phyloP scores from a whole-genome alignment of 345 rosid genomes.

The Arabis hirsuta region DNA sequence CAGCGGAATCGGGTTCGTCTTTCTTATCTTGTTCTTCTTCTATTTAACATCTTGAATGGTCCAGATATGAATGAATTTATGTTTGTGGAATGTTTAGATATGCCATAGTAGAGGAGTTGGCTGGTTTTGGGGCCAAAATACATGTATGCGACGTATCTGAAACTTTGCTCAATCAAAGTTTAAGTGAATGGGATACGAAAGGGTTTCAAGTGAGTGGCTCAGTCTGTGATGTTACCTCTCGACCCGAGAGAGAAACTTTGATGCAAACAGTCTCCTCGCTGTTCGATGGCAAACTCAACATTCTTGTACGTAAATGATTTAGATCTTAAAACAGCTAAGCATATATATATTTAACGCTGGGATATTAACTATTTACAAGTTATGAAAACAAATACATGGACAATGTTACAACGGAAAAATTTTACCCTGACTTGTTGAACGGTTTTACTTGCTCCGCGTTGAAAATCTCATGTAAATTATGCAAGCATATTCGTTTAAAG shows the following conservation, averaged over 20 bases:
- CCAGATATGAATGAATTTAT: not conserved
- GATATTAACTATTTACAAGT: no score
- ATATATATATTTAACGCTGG: not conserved
- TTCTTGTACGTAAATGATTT: slow-evolving; percentile 25
- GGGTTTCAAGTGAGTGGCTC: slow-evolving; percentile 40
- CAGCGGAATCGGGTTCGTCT: slow-evolving; percentile 24
- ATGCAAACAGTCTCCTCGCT: slow-evolving; percentile 18
- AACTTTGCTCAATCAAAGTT: slow-evolving; percentile 8
- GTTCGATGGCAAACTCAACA: slow-evolving; percentile 32
- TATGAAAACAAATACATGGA: no score
- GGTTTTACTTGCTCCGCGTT: no score
- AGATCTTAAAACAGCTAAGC: no score
- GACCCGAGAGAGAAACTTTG: slow-evolving; percentile 16
- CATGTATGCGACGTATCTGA: slow-evolving; percentile 23
- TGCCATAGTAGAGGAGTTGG: slow-evolving; percentile 36
- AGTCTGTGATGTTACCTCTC: slow-evolving; percentile 36
- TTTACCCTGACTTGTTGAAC: no score
- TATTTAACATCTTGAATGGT: not conserved
- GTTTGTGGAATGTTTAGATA: slow-evolving; percentile 6
- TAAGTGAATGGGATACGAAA: slow-evolving; percentile 33
- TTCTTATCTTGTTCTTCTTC: not conserved
- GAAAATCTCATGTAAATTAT: no score
- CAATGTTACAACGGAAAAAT: no score
- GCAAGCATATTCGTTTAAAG: not conserved
- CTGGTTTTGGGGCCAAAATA: slow-evolving; percentile 25